A percentile compares a stretch with the other conserved stretches of the same genome.
These are phyloP conservation scores for Aegilops longissima DNA, from an alignment of 176 grass and related monocot species.

Conservation along the genomic window DNA sequence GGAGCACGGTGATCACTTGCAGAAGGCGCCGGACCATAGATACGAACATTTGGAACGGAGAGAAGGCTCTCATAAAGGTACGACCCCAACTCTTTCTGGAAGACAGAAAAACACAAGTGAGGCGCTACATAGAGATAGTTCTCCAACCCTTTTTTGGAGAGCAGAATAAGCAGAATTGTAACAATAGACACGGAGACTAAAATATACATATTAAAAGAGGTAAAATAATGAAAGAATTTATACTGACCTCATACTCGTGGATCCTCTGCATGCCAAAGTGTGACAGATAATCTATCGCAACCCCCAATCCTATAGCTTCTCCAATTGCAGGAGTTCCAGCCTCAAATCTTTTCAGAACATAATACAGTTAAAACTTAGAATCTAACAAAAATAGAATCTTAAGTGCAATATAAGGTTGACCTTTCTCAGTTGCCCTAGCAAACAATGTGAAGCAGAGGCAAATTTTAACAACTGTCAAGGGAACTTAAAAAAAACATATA, in stretches of 20 bases:
- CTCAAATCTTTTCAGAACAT: slow-evolving; percentile 64
- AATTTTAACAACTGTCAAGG: background rate
- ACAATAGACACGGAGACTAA: background rate
- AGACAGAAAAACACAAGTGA: slow-evolving; percentile 27
- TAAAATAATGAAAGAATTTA: slow-evolving; percentile 12
- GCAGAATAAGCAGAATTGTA: background rate
- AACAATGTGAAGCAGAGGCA: background rate
- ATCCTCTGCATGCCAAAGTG: slow-evolving; percentile 76
- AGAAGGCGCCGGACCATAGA: slow-evolving; percentile 75
- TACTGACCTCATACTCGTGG: slow-evolving; percentile 77
- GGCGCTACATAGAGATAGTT: slow-evolving; percentile 18
- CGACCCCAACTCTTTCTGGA: slow-evolving; percentile 52
- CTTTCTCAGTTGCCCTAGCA: background rate
- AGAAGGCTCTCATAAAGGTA: slow-evolving; percentile 71
- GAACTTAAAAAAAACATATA: background rate
- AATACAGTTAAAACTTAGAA: background rate
- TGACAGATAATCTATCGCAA: slow-evolving; percentile 84
- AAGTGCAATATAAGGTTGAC: background rate
- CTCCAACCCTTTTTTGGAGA: slow-evolving; percentile 34
- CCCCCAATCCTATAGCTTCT: slow-evolving; percentile 84
- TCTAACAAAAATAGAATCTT: too few species aligned
- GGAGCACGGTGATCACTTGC: slow-evolving; percentile 53
- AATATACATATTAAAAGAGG: background rate
- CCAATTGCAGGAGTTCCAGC: slow-evolving; percentile 94
- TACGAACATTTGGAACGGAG: slow-evolving; percentile 62